A percentile compares a stretch with the other conserved stretches of the same genome.
These are phyloP conservation scores for Erythrophleum fordii DNA, from an alignment of 306 rosid genomes.

Conservation along the genomic window DNA sequence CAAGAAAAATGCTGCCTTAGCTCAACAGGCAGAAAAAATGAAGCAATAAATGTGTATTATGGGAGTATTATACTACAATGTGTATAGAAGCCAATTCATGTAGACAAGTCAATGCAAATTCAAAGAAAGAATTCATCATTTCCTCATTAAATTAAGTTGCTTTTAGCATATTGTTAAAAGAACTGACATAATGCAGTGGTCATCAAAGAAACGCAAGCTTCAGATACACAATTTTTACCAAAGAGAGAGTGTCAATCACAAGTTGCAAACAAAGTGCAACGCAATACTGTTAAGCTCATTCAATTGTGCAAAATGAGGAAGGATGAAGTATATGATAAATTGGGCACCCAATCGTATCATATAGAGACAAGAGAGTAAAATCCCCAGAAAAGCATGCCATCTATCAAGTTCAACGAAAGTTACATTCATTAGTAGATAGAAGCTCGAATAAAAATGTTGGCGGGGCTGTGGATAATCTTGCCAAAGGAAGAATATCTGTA, in stretches of 20 bases:
- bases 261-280: background rate
- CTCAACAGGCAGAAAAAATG: background rate
- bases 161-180: background rate
- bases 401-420: background rate
- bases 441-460: background rate
- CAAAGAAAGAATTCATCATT: background rate
- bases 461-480: background rate
- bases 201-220: background rate
- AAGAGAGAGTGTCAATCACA: background rate
- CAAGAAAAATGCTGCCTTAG: background rate
- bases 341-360: background rate
- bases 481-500: background rate
- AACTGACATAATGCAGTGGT: background rate
- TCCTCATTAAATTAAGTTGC: slow-evolving; percentile 7
- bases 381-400: background rate
- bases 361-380: background rate
- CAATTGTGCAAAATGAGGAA: background rate
- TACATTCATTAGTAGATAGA: background rate
- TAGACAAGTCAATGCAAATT: slow-evolving; percentile 7
- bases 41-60: slow-evolving; percentile 1
- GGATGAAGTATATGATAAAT: background rate
- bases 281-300: background rate
- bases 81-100: slow-evolving; percentile 13
- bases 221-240: background rate
- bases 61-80: background rate